Percentiles rank a stretch among this genome's conserved stretches.
These are phyloP conservation scores for Chrysanthemum makinoi DNA, from an alignment of 129 eudicot species.

Conservation along the genomic window DNA sequence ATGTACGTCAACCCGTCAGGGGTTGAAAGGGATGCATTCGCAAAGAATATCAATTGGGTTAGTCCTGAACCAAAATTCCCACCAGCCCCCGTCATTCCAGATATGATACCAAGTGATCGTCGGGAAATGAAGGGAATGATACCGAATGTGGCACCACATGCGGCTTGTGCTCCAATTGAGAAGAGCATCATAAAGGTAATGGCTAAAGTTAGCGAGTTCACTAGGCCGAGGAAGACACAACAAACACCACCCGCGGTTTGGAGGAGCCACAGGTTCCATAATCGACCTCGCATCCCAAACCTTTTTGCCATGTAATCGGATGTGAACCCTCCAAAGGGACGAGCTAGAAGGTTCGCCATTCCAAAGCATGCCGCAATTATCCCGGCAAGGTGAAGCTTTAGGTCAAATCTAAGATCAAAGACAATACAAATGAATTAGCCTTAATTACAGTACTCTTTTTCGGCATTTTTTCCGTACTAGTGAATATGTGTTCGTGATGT, in stretches of 20 bases:
- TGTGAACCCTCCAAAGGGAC: slow-evolving; percentile 75
- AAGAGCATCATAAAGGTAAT: slow-evolving; percentile 65
- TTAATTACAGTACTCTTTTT: neutral
- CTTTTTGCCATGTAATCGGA: slow-evolving; percentile 53
- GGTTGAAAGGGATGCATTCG: slow-evolving; percentile 47
- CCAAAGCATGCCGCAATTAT: slow-evolving; percentile 77
- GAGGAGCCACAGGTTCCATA: slow-evolving; percentile 83
- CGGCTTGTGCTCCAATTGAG: slow-evolving; percentile 84
- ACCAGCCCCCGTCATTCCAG: slow-evolving; percentile 86
- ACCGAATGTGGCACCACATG: slow-evolving; percentile 92
- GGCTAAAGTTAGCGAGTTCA: slow-evolving; percentile 53
- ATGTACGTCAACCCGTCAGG: slow-evolving; percentile 49
- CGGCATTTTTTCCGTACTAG: no score
- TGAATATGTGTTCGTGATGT: no score
- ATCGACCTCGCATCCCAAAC: slow-evolving; percentile 87
- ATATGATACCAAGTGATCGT: slow-evolving; percentile 68
- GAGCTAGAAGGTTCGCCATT: slow-evolving; percentile 80
- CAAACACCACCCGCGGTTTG: slow-evolving; percentile 79
- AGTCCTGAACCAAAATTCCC: slow-evolving; percentile 84
- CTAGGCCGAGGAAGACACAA: slow-evolving; percentile 61
- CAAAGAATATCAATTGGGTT: slow-evolving; percentile 68
- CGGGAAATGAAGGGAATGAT: slow-evolving; percentile 83
- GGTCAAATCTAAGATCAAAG: no score
- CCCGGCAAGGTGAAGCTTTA: slow-evolving; percentile 78
- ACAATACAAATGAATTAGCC: no score